Evolutionary conservation across 441 rosid species (phyloP), one percentile per base, ranked within the genome.

Genomic region (Gossypium aridum): DNA sequence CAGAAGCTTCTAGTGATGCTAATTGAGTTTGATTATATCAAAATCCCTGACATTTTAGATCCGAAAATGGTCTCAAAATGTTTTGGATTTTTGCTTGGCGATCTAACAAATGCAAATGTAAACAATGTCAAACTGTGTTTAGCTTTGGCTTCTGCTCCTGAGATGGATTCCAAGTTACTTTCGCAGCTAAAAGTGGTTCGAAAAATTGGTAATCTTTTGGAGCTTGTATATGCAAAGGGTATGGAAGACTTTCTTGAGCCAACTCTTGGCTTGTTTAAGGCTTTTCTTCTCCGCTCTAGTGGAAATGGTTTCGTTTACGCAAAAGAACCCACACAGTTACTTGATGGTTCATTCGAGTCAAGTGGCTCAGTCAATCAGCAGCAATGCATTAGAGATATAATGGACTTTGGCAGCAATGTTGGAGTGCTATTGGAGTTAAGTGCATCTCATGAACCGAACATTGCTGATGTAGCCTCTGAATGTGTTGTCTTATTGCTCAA

Each of bases 1-100:
- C 98, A 96, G 81, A 96, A 91, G 90, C 96, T 96, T 70, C 93
- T 96, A n/a, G 87, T 96, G 82, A 92, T 96, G 97, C 94, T 96
- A 43, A 91, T 93, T 49, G 98, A 93, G 82, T 86, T 84, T 17
- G 79, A 83, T 65, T 89, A 83, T 83, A 92, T 96, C 62, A 89
- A 91, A 75, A 84, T 96, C 76, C 82, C 93, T 0, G 87, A 89
- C 87, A 87, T 96, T 77, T 84, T 96, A 72, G 92, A 92, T 71
- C 92, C 79, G 72, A 96, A 93, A 80, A 96, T 89, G 8, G 92
- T 96, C 53, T 88, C 97, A 4, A 95, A 89, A 73, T 96, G 99
- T 90, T 96, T 93, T 51, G 91, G 90, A 77, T 96, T 96, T 83
- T 85, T 96, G 85, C 92, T 89, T 0, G 93, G 97, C 14, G 99